Evolutionary conservation across 208 protist genomes (phyloP), one percentile per base, ranked within the genome.

Genomic region (Crithidia fasciculata): DNA sequence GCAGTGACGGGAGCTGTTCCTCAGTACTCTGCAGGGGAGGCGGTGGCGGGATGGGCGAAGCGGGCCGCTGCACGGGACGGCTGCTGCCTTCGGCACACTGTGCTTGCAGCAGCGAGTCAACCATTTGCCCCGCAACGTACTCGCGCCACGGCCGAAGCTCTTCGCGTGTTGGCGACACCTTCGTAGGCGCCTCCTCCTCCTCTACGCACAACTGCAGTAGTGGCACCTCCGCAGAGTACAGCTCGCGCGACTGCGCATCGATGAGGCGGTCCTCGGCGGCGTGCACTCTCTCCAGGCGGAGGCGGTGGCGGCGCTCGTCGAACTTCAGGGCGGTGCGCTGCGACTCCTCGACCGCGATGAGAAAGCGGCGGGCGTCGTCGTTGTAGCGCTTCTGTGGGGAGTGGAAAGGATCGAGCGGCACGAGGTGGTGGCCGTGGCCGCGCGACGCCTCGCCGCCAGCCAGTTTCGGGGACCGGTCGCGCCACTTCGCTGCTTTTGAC

Each of bases 271-370:
- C 36, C 36, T 43, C 41, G 2, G 50, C 12, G 5, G 28, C 5
- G 37, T 4, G 0, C 15, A 36, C 9, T 7, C 44, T 61, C 19
- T 13, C 5, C 10, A 67, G 2, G 10, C 55, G 56, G 19, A 28
- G 8, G 19, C 78, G 39, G 13, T 60, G 43, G 5, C 72, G 68
- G 5, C 39, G 53, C 56, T 82, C 81, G 8, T 78, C 81, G 37
- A 74, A 74, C 49, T 86, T 69, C 6, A 83, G 59, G 2, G 73
- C 76, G 7, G 58, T 69, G 2, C 81, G 67, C 55, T 86, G 76
- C 2, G 77, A 82, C 19, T 82, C 76, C 70, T 86, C 81, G 8
- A 77, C 0, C 4, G 72, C 72, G 15, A 59, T 15, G 41, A 71
- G 2, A 39, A 80, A 86, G 18, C 63, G 62, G 3, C 43, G 15